Conservation (phyloP, 148 eudicot species). For the Chenopodium formosanum region DNA sequence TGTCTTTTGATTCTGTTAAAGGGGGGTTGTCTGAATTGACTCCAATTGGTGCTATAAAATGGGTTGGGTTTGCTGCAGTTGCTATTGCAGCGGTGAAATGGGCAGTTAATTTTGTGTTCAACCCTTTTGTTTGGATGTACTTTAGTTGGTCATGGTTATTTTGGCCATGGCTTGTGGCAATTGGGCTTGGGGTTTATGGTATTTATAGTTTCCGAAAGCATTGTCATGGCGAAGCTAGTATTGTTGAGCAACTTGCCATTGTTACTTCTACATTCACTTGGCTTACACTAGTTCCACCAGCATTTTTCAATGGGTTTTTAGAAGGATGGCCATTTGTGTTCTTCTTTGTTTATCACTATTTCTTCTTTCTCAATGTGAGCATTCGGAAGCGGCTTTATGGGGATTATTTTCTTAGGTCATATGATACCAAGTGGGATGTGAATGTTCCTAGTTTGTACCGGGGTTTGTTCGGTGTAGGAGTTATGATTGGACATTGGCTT, state of each 20-base stretch:
- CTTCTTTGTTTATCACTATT: slow-evolving; percentile 79
- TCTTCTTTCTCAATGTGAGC: slow-evolving; percentile 73
- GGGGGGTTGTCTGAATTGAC: slow-evolving; percentile 39
- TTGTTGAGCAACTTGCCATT: slow-evolving; percentile 59
- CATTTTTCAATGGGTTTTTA: slow-evolving; percentile 71
- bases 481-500: slow-evolving; percentile 68
- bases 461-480: slow-evolving; percentile 52
- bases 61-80: slow-evolving; percentile 37
- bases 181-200: slow-evolving; percentile 55
- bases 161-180: slow-evolving; percentile 89
- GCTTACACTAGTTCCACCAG: slow-evolving; percentile 88
- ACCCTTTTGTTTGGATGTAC: slow-evolving; percentile 87
- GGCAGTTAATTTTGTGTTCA: slow-evolving; percentile 42
- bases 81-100: slow-evolving; percentile 51
- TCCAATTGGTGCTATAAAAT: slow-evolving; percentile 52
- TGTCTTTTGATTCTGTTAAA: slow-evolving; percentile 47
- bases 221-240: slow-evolving; percentile 48
- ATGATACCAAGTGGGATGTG: slow-evolving; percentile 83
- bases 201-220: slow-evolving; percentile 51
- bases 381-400: slow-evolving; percentile 75
- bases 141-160: slow-evolving; percentile 92
- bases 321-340: slow-evolving; percentile 92
- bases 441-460: slow-evolving; percentile 45
- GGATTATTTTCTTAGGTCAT: slow-evolving; percentile 54
- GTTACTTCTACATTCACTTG: slow-evolving; percentile 76